phyloP scores from a whole-genome alignment of 2,329 filamentous ascomycete genomes.

The Phoma sp. region DNA sequence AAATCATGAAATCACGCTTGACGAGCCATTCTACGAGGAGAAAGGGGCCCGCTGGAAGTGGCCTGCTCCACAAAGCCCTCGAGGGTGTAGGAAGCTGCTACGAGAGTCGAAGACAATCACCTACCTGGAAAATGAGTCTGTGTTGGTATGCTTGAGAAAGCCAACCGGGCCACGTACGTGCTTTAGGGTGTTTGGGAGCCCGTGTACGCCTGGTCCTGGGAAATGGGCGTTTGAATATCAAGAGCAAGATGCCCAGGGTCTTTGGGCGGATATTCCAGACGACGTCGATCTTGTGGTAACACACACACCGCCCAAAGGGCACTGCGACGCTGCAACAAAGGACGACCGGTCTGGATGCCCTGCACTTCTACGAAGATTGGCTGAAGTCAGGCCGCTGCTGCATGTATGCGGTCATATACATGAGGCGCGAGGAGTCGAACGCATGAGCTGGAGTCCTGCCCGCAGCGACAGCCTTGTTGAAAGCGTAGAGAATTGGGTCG shows the following conservation, averaged over 20 bases:
- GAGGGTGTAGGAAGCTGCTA: slow-evolving; percentile 63
- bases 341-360: slow-evolving; percentile 62
- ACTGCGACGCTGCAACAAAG: slow-evolving; percentile 58
- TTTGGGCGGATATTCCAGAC: slow-evolving; percentile 69
- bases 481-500: slow-evolving; percentile 59
- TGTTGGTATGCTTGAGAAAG: slow-evolving; percentile 60
- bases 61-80: slow-evolving; percentile 59
- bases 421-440: slow-evolving; percentile 67
- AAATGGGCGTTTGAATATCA: slow-evolving; percentile 74
- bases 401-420: slow-evolving; percentile 77
- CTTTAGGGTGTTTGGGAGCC: slow-evolving; percentile 75
- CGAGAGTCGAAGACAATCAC: slow-evolving; percentile 59
- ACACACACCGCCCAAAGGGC: slow-evolving; percentile 69
- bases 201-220: slow-evolving; percentile 63
- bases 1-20: slow-evolving; percentile 78
- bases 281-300: slow-evolving; percentile 72
- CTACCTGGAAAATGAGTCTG: slow-evolving; percentile 68
- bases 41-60: slow-evolving; percentile 64
- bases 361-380: slow-evolving; percentile 62
- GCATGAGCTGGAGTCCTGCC: slow-evolving; percentile 65
- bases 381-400: slow-evolving; percentile 67
- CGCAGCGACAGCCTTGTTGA: slow-evolving; percentile 24
- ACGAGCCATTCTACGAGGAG: slow-evolving; percentile 65
- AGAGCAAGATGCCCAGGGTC: slow-evolving; percentile 44
- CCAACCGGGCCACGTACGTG: slow-evolving; percentile 55